A percentile compares a stretch with the other conserved stretches of the same genome.
These are phyloP conservation scores for Pythium aphanidermatum DNA, from an alignment of 352 stramenopile genomes.

Conservation along the genomic window DNA sequence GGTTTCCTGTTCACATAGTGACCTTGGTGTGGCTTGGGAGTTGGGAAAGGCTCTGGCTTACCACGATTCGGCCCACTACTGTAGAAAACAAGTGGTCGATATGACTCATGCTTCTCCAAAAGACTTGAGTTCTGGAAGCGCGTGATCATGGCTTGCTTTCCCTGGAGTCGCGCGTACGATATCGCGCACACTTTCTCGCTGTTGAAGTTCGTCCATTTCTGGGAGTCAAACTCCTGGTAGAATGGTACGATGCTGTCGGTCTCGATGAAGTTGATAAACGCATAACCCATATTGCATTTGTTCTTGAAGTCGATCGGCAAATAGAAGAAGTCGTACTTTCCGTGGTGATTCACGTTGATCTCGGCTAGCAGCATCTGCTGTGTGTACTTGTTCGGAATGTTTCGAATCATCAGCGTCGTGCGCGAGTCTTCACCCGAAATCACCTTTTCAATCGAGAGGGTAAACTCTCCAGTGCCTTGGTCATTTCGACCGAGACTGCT, in stretches of 20 bases:
- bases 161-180: constrained; percentile 96
- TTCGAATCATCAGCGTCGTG: constrained; percentile 99
- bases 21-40: constrained; percentile 29
- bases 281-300: constrained; percentile 99
- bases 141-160: constrained; percentile 97
- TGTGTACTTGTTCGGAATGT: constrained; percentile 99
- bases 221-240: constrained; percentile 77
- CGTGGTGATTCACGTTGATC: constrained; percentile 92
- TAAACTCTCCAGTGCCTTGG: constrained; percentile 68
- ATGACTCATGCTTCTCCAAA: constrained; percentile 91
- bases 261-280: constrained; percentile 99
- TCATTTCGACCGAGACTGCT: constrained; percentile 49
- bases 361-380: constrained; percentile 98
- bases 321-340: constrained; percentile 99
- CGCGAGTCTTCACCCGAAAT: constrained; percentile 87
- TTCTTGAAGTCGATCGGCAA: constrained; percentile 99
- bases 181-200: constrained; percentile 99
- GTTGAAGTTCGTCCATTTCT: constrained; percentile 98
- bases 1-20: constrained; percentile 6
- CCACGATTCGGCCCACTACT: constrained; percentile 67
- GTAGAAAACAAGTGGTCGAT: constrained; percentile 89
- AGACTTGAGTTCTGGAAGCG: constrained; percentile 98
- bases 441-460: constrained; percentile 68
- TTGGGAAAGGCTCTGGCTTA: constrained; percentile 59
- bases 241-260: constrained; percentile 65